These are phyloP conservation scores for Penicillium sclerotiorum DNA, from an alignment of 2,329 filamentous ascomycete genomes.

Conservation along the genomic window DNA sequence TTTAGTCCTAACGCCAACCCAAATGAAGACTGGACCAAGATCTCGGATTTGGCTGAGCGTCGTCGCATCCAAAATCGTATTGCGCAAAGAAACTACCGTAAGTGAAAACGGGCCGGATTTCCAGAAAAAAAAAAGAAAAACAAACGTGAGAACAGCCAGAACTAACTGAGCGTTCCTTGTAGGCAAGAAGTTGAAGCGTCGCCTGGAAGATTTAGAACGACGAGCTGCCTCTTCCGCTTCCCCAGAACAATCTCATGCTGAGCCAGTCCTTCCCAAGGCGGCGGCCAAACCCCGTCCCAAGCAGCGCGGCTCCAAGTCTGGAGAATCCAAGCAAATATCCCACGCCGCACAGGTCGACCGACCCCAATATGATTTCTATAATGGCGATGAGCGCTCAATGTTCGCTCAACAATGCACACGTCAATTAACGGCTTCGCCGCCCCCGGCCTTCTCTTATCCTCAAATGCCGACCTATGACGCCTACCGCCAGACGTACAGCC, in stretches of 20 bases:
- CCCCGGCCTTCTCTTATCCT: constrained; percentile 58
- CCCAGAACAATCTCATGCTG: constrained; percentile 60
- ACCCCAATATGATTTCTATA: constrained; percentile 38
- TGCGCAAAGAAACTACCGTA: constrained; percentile 96
- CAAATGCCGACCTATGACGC: constrained; percentile 51
- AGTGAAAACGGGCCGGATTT: too few relatives aligned
- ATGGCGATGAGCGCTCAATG: constrained; percentile 55
- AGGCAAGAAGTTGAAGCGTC: constrained; percentile 70
- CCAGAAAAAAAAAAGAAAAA: not conserved
- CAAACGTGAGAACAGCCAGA: not conserved
- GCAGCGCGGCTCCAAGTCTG: constrained; percentile 30
- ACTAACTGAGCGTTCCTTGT: constrained; percentile 1
- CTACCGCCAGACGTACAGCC: constrained; percentile 40
- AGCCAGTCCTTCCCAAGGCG: constrained; percentile 47
- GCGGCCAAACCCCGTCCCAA: constrained; percentile 30
- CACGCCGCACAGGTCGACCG: constrained; percentile 30
- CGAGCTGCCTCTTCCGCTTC: constrained; percentile 64
- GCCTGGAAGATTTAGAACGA: constrained; percentile 65
- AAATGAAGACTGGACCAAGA: constrained; percentile 99
- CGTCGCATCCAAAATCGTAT: constrained; percentile 96
- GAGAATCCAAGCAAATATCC: constrained; percentile 26
- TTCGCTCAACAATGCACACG: constrained; percentile 62
- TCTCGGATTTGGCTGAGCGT: constrained; percentile 92
- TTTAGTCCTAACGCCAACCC: constrained; percentile 93
- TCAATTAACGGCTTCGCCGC: constrained; percentile 62